These are phyloP conservation scores for Citeromyces nyonsensis DNA, from an alignment of 805 yeast genomes.

Conservation along the genomic window DNA sequence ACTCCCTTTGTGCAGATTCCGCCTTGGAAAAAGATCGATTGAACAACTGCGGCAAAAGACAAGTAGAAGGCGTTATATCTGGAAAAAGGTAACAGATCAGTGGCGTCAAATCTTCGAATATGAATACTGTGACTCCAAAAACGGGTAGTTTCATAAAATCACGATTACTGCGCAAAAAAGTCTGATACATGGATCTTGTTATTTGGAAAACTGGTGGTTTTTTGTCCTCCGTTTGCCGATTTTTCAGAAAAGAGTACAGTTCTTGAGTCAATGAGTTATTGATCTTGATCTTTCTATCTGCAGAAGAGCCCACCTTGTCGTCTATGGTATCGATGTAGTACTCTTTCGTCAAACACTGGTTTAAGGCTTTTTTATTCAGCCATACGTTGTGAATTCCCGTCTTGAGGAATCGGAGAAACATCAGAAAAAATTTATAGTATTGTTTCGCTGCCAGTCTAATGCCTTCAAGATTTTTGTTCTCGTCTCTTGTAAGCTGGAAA, in stretches of 20 bases:
- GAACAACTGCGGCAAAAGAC: constrained; percentile 32
- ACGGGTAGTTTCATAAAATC: constrained; percentile 40
- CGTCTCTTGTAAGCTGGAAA: not conserved
- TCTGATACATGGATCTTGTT: constrained; percentile 28
- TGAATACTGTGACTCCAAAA: constrained; percentile 35
- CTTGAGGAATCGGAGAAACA: constrained; percentile 32
- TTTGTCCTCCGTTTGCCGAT: constrained; percentile 4
- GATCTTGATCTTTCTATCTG: constrained; percentile 7
- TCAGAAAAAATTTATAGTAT: constrained; percentile 1
- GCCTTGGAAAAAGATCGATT: constrained; percentile 20
- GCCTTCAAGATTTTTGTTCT: not conserved
- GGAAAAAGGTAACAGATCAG: constrained; percentile 36
- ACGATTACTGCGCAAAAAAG: constrained; percentile 28
- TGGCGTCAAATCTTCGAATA: constrained; percentile 44
- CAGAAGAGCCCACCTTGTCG: constrained; percentile 11
- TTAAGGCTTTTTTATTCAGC: too few relatives aligned
- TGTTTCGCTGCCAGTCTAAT: not conserved
- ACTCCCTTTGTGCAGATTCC: constrained; percentile 8
- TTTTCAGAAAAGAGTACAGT: constrained; percentile 9
- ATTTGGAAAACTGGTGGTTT: constrained; percentile 4
- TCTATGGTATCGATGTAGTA: constrained; percentile 10
- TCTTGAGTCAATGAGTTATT: constrained; percentile 8
- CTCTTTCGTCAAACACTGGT: constrained; percentile 12
- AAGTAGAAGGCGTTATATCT: constrained; percentile 43
- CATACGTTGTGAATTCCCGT: constrained; percentile 42